Base-by-base conservation (phyloP, 225 moss, liverwort and hornwort species). In the Straminergon stramineum region DNA sequence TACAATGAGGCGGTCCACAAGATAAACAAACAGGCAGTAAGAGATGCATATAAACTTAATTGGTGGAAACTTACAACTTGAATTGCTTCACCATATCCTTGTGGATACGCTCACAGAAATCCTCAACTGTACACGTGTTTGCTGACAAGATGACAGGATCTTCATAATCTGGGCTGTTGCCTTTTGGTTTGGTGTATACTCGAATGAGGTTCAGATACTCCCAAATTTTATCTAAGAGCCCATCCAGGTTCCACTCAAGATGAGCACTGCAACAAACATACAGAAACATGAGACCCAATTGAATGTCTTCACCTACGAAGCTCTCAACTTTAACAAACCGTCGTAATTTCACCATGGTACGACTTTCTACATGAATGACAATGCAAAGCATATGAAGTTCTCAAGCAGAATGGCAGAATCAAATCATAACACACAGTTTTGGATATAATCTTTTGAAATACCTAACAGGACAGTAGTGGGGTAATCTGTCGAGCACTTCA, bases 171-270 rank as follows among this genome's bases (percentile, higher is more conserved):
- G 97, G 98, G 91, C 98, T 97, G 75, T 94, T 94, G 75, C 96
- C 97, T 78, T 96, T 93, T 20, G 97, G 97, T 91, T 98, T 98
- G 32, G 97, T 98, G 84, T 97, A 98, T 10, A 98, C 96, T 65
- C 96, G 94, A 90, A 98, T 96, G 84, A 97, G 94, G 90, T 98
- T 96, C 81, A 98, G 94, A 75, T 98, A 98, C 90, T 97, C 97
- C 98, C 97, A 98, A 30, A 98, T 97, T 90, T 92, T 96, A 69
- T 98, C 98, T 92, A 98, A 89, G 73, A 97, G 91, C 37, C 98
- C 97, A 87, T 98, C 98, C 87, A 98, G 90, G 90, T 98, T 98
- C 98, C 98, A 98, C 89, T 98, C 98, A 91, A 98, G 95, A 91
- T 97, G 96, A n/a, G 97, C 96, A 89, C 98, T 93, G 88, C 89